Percentiles rank a stretch among this genome's conserved stretches.
Evolutionary conservation across 352 stramenopile genomes (phyloP).

Genomic region (Phytophthora quininea): DNA sequence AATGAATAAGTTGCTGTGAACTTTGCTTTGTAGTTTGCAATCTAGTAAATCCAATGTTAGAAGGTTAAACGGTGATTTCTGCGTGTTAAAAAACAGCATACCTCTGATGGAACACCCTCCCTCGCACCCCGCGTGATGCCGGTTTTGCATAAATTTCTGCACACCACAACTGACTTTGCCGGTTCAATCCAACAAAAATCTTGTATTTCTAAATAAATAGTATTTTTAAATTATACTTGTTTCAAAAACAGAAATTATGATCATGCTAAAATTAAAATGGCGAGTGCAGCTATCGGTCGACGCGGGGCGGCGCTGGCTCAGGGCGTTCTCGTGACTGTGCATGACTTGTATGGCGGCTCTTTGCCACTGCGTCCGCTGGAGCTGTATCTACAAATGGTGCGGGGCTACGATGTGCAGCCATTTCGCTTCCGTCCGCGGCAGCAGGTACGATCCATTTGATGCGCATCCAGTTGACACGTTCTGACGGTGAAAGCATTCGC

Average conservation of each 20-base stretch:
- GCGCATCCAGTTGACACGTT: background rate
- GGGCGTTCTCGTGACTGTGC: slow-evolving; percentile 66
- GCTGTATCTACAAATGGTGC: slow-evolving; percentile 40
- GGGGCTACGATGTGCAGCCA: slow-evolving; percentile 49
- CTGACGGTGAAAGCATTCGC: background rate
- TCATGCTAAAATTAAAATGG: slow-evolving; percentile 28
- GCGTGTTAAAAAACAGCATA: too few species aligned
- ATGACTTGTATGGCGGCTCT: slow-evolving; percentile 62
- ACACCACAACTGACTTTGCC: too few species aligned
- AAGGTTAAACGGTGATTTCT: too few species aligned
- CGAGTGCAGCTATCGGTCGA: slow-evolving; percentile 50
- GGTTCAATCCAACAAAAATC: too few species aligned
- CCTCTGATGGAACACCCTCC: too few species aligned
- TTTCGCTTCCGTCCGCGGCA: slow-evolving; percentile 55
- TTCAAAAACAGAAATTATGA: too few species aligned
- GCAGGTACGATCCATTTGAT: slow-evolving; percentile 33
- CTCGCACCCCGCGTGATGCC: too few species aligned
- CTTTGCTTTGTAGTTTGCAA: background rate
- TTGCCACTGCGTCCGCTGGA: slow-evolving; percentile 57
- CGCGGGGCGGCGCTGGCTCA: slow-evolving; percentile 49
- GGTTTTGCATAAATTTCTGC: too few species aligned
- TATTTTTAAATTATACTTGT: too few species aligned
- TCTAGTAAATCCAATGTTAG: background rate
- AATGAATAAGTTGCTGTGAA: slow-evolving; percentile 2
- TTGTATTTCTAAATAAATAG: too few species aligned